Base-by-base conservation (phyloP, 2,329 filamentous ascomycete genomes). In the Fusarium pseudograminearum region DNA sequence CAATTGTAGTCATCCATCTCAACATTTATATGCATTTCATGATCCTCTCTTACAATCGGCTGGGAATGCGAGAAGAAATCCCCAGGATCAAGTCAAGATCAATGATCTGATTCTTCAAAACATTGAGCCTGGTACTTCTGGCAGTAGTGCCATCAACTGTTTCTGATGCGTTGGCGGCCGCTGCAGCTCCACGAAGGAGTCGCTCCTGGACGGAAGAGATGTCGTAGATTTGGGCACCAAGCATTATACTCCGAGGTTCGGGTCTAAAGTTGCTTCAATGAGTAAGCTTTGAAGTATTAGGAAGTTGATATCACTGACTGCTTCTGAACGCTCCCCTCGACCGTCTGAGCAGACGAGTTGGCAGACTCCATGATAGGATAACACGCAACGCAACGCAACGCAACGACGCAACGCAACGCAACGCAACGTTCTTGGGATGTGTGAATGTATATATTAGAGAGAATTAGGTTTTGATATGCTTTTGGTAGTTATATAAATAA, bases 211-310 rank as follows among this genome's bases (percentile, higher is more conserved):
- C 22, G 5, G 45, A 61, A 24, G 46, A 30, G 6, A 50, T 46
- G 22, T 67, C 40, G 14, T 67, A 61, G 18, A 67, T 67, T 15
- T 51, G 60, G 7, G n/a, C n/a, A 15, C 9, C 5, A 8, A 67
- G 36, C 63, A 61, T 67, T 8, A n/a, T 15, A 4, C 45, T 16
- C 5, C 24, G 3, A 30, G 26, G 31, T 16, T 33, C 24, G 4
- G 9, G 2, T 2, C 63, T 67, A 5, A 14, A 4, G 2, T 10
- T 0, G 2, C 20, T n/a, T 7, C 6, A 5, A 1, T 5, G 1
- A 11, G 10, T 67, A 7, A 67, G 30, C 4, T 42, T 2, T 5
- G 15, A 8, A 20, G 1, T 4, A 4, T 0, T 2, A 4, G 5
- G 7, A 10, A n/a, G 7, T 1, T 14, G 3, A 3, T 10, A 15